Percentiles rank a stretch among this genome's conserved stretches.
These are phyloP conservation scores for Aethionema arabicum DNA, from an alignment of 345 rosid genomes.

Conservation along the genomic window DNA sequence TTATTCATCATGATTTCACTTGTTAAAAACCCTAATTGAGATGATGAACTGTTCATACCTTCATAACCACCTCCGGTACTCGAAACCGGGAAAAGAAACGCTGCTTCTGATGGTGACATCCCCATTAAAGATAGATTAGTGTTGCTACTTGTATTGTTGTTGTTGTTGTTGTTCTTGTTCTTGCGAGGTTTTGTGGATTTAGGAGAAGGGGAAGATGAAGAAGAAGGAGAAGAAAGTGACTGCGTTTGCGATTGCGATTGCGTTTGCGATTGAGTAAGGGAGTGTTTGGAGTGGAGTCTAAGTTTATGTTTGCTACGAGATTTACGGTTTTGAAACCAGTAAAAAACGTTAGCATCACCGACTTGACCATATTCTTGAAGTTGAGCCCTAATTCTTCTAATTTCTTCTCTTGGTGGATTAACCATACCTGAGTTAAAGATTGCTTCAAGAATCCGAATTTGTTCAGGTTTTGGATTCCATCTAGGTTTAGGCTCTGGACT, in stretches of 20 bases:
- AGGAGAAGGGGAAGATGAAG: constrained; percentile 69
- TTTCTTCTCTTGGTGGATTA: constrained; percentile 98
- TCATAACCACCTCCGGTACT: constrained; percentile 31
- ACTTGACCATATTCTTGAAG: constrained; percentile 96
- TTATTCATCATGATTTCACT: constrained; percentile 28
- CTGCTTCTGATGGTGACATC: constrained; percentile 49
- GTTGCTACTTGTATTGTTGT: constrained; percentile 34
- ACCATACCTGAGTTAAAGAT: constrained; percentile 99
- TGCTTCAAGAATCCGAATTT: constrained; percentile 88
- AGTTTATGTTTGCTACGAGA: constrained; percentile 96
- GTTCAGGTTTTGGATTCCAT: constrained; percentile 99
- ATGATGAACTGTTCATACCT: constrained; percentile 28
- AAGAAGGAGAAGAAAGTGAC: constrained; percentile 41
- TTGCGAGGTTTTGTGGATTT: constrained; percentile 54
- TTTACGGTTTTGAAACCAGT: constrained; percentile 99
- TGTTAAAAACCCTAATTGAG: constrained; percentile 39
- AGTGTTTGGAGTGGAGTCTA: constrained; percentile 54
- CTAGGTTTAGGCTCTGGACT: constrained; percentile 97
- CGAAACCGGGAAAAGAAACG: constrained; percentile 49
- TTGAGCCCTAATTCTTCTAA: constrained; percentile 82
- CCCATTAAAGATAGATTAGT: constrained; percentile 37
- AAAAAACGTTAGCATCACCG: constrained; percentile 95
- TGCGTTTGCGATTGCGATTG: constrained; percentile 26
- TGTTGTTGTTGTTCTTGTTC: constrained; percentile 43
- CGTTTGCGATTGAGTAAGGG: constrained; percentile 31